These are phyloP conservation scores for Zalaria obscura DNA, from an alignment of 2,329 filamentous ascomycete genomes.

Conservation along the genomic window DNA sequence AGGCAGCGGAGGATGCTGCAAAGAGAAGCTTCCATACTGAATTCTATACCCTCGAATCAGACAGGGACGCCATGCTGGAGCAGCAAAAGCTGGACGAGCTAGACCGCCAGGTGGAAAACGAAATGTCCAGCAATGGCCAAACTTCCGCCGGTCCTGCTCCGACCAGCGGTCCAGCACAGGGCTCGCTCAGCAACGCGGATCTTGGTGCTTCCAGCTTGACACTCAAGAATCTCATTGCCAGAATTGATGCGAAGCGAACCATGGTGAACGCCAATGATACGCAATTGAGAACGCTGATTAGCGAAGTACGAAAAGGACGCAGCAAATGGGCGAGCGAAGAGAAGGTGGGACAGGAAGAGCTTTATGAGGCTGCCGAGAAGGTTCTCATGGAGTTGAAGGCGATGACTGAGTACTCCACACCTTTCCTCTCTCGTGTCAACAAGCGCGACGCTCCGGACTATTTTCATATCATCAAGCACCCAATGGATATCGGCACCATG, in stretches of 20 bases:
- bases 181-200: conserved; percentile 84
- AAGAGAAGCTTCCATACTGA: conserved; percentile 84
- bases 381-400: conserved; percentile 94
- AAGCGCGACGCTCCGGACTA: conserved; percentile 97
- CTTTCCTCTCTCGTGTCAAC: conserved; percentile 86
- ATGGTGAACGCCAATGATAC: conserved; percentile 85
- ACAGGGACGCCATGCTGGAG: conserved; percentile 91
- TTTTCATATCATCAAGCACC: conserved; percentile 82
- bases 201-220: conserved; percentile 91
- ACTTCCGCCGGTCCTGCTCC: conserved; percentile 31
- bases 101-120: conserved; percentile 87
- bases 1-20: conserved; percentile 76
- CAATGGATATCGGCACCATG: conserved; percentile 96
- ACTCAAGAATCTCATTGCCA: conserved; percentile 88
- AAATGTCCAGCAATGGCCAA: conserved; percentile 62
- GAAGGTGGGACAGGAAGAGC: conserved; percentile 90
- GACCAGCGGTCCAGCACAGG: conserved; percentile 53
- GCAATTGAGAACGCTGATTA: conserved; percentile 83
- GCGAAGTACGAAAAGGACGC: conserved; percentile 91
- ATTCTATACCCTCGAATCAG: conserved; percentile 91
- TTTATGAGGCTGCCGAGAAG: conserved; percentile 94
- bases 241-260: conserved; percentile 85
- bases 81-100: conserved; percentile 95
- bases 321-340: conserved; percentile 99
- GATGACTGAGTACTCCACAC: conserved; percentile 93